Evolutionary conservation across 2,329 filamentous ascomycete species (phyloP), one percentile per base, ranked within the genome.

Genomic region (Microcyclospora pomicola): DNA sequence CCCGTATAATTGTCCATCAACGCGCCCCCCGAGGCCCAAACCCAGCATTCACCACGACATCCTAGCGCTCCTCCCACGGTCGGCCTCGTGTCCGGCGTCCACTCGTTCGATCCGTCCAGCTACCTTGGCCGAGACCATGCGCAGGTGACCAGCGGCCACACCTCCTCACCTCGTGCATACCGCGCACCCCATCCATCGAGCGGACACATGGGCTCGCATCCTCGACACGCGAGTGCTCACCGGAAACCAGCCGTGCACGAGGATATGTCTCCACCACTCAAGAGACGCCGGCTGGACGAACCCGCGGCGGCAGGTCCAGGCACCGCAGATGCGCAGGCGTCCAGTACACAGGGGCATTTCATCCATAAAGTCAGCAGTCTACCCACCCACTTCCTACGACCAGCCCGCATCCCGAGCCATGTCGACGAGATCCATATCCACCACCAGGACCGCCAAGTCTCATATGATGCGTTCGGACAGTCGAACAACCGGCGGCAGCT

Each of bases 1-100:
- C 19, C 19, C 19, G 19, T 24, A 24, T 24, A 24, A 24, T 24
- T 24, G n/a, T n/a, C n/a, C n/a, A 24, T 24, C 19, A 24, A 24
- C 19, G 5, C 19, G 4, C 19, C 19, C 4, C 19, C 19, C 19
- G 19, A 24, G 19, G 4, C 7, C 19, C 19, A 6, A 24, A 34
- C 16, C 15, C 16, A 27, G 28, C 31, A 15, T 15, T 16, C 40
- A 34, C 37, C 35, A 38, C 28, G 27, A 37, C 35, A 24, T 24
- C 19, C 19, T 24, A 24, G 19, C 19, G 19, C 5, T 24, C 34
- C 39, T 27, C 35, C 43, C 36, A 32, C 33, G 39, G 48, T 44
- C 48, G 51, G 50, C 49, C 45, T 53, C 42, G 42, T 39, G 43
- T 49, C 49, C 51, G 48, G 43, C 48, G 50, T 54, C 47, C 52